A percentile compares a stretch with the other conserved stretches of the same genome.
Evolutionary conservation across 352 stramenopile genomes (phyloP).

Genomic region (Pythium diclinum): DNA sequence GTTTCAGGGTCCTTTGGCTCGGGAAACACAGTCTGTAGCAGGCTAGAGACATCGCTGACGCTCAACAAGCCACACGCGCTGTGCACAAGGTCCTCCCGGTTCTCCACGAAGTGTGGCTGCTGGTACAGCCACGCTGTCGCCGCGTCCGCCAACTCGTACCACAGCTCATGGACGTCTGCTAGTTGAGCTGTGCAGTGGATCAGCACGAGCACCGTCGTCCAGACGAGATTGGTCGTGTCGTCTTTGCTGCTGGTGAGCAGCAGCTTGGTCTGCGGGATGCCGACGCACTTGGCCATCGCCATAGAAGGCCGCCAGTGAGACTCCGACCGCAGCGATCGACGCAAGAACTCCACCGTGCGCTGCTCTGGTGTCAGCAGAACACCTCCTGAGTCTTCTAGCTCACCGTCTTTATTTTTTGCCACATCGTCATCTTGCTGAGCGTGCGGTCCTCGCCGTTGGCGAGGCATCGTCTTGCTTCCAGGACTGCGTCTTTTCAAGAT

Average conservation of each 20-base stretch:
- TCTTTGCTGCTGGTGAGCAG: slow-evolving; percentile 43
- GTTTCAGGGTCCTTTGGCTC: slow-evolving; percentile 30
- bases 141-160: slow-evolving; percentile 40
- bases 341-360: slow-evolving; percentile 34
- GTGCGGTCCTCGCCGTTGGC: neutral
- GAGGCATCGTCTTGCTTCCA: neutral
- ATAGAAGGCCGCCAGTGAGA: slow-evolving; percentile 44
- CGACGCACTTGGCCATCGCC: slow-evolving; percentile 43
- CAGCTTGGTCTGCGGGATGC: slow-evolving; percentile 33
- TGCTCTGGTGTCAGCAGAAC: slow-evolving; percentile 27
- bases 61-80: slow-evolving; percentile 39
- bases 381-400: neutral
- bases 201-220: slow-evolving; percentile 50
- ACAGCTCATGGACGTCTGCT: slow-evolving; percentile 47
- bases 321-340: slow-evolving; percentile 22
- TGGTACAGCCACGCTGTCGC: slow-evolving; percentile 43
- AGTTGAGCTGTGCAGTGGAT: slow-evolving; percentile 39
- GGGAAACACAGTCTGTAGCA: slow-evolving; percentile 43
- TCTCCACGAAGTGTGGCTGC: slow-evolving; percentile 46
- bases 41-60: slow-evolving; percentile 30
- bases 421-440: neutral
- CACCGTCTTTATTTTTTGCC: neutral
- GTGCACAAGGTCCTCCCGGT: slow-evolving; percentile 47
- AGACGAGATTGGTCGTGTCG: slow-evolving; percentile 46
- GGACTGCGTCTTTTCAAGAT: neutral